These are phyloP conservation scores for Cajanus cajan DNA, from an alignment of 306 rosid species.

Conservation along the genomic window DNA sequence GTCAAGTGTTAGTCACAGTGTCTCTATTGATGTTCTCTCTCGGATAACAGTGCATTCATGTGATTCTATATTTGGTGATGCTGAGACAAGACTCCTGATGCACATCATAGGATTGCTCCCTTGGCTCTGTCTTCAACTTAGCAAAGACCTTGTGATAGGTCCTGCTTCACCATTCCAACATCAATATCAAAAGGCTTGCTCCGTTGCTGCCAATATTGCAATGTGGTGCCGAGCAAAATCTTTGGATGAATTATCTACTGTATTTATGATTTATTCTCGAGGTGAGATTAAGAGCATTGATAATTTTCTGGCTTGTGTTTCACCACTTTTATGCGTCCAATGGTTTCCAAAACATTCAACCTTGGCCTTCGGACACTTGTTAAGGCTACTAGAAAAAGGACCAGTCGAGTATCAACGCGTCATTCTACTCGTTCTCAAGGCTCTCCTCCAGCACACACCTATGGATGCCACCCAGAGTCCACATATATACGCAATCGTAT, in stretches of 20 bases:
- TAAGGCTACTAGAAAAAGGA: conserved; percentile 87
- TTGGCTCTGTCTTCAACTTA: conserved; percentile 95
- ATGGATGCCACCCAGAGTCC: conserved; percentile 99
- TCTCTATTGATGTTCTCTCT: conserved; percentile 89
- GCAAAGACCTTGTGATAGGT: conserved; percentile 75
- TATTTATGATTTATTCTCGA: conserved; percentile 77
- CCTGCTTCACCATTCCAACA: conserved; percentile 87
- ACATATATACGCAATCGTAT: conserved; percentile 91
- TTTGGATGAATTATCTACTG: conserved; percentile 82
- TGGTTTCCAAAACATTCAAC: conserved; percentile 99
- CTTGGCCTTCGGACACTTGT: conserved; percentile 88
- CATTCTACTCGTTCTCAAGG: conserved; percentile 91
- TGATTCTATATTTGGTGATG: conserved; percentile 93
- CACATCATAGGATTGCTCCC: conserved; percentile 97
- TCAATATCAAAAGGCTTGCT: conserved; percentile 89
- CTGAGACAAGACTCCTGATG: conserved; percentile 94
- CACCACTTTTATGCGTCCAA: conserved; percentile 81
- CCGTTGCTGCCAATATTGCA: conserved; percentile 84
- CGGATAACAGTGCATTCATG: conserved; percentile 93
- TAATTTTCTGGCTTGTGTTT: conserved; percentile 85
- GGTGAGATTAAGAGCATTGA: conserved; percentile 83
- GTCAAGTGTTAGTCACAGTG: conserved; percentile 91
- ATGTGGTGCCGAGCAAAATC: conserved; percentile 95
- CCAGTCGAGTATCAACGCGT: conserved; percentile 96
- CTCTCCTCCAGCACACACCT: conserved; percentile 96